A percentile compares a stretch with the other conserved stretches of the same genome.
These are phyloP conservation scores for Conticribra guillardii DNA, from an alignment of 108 stramenopile species.

Conservation along the genomic window DNA sequence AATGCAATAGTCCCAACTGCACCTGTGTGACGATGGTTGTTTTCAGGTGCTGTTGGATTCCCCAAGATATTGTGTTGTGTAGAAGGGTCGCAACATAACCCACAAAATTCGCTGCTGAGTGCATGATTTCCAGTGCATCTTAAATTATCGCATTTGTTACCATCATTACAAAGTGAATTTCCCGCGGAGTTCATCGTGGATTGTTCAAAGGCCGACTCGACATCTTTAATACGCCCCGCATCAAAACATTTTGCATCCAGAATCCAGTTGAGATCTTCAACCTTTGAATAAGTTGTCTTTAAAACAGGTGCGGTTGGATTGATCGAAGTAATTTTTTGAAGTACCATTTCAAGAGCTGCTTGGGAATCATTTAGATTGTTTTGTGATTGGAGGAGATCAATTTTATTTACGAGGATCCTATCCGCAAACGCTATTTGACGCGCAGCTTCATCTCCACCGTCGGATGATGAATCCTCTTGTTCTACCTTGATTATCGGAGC, in stretches of 20 bases:
- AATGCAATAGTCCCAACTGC: constrained; percentile 70
- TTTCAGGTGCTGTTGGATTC: neutral
- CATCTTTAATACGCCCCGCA: constrained; percentile 52
- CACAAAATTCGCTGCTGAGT: constrained; percentile 21
- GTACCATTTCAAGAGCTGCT: constrained; percentile 12
- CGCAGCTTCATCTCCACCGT: constrained; percentile 76
- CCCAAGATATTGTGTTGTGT: too few species aligned
- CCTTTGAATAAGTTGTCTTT: constrained; percentile 69
- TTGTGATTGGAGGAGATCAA: constrained; percentile 60
- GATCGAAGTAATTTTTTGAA: constrained; percentile 59
- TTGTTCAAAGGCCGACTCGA: constrained; percentile 36
- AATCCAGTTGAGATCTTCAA: constrained; percentile 87
- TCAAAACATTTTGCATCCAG: constrained; percentile 89
- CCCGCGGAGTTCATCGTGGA: neutral
- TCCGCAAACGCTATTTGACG: constrained; percentile 92
- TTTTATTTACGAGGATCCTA: constrained; percentile 85
- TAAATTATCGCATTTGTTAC: constrained; percentile 1
- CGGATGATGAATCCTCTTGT: neutral
- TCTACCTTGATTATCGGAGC: too few species aligned
- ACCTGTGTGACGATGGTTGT: constrained; percentile 64
- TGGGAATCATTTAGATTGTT: constrained; percentile 4
- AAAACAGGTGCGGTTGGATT: constrained; percentile 90
- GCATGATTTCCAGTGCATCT: constrained; percentile 18
- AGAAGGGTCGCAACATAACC: constrained; percentile 11
- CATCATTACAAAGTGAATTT: neutral